Evolutionary conservation across 2,329 filamentous ascomycete genomes (phyloP).

Genomic region (Salinomyces thailandicus): DNA sequence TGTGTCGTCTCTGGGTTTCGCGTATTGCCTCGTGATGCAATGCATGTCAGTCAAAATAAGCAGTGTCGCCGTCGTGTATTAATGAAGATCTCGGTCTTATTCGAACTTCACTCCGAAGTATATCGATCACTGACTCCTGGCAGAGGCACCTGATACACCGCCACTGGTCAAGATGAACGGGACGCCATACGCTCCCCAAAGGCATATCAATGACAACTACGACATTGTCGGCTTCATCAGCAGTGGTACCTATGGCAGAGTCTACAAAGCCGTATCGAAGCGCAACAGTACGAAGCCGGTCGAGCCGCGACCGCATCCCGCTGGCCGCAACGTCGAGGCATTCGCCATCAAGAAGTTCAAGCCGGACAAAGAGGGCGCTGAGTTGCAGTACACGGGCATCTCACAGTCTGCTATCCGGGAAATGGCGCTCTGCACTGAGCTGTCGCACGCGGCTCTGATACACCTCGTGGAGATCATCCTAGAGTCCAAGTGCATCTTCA

Average conservation of each 20-base stretch:
- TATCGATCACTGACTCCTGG: slow-evolving; percentile 1
- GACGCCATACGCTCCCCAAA: slow-evolving; percentile 55
- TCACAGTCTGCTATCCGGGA: slow-evolving; percentile 95
- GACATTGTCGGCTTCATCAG: slow-evolving; percentile 97
- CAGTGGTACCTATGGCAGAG: slow-evolving; percentile 92
- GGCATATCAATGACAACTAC: slow-evolving; percentile 84
- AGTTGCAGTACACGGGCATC: slow-evolving; percentile 93
- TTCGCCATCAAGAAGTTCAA: slow-evolving; percentile 99
- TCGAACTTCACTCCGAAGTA: too few relatives aligned
- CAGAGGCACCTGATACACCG: slow-evolving; percentile 21
- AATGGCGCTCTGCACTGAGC: slow-evolving; percentile 91
- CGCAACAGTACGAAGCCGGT: slow-evolving; percentile 49
- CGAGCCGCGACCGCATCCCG: slow-evolving; percentile 19
- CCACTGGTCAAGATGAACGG: slow-evolving; percentile 24
- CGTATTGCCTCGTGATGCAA: too few relatives aligned
- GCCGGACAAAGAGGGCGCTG: slow-evolving; percentile 86
- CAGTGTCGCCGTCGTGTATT: too few relatives aligned
- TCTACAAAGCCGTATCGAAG: slow-evolving; percentile 92
- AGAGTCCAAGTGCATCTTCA: slow-evolving; percentile 98
- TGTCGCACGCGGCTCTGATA: slow-evolving; percentile 82
- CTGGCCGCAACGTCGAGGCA: slow-evolving; percentile 50
- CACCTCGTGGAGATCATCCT: slow-evolving; percentile 89
- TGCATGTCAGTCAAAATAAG: too few relatives aligned
- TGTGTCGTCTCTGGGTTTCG: slow-evolving; percentile 11
- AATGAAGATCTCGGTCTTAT: too few relatives aligned